Base-by-base conservation (phyloP, 2,329 filamentous ascomycete species). In the Blumeriella jaapii region DNA sequence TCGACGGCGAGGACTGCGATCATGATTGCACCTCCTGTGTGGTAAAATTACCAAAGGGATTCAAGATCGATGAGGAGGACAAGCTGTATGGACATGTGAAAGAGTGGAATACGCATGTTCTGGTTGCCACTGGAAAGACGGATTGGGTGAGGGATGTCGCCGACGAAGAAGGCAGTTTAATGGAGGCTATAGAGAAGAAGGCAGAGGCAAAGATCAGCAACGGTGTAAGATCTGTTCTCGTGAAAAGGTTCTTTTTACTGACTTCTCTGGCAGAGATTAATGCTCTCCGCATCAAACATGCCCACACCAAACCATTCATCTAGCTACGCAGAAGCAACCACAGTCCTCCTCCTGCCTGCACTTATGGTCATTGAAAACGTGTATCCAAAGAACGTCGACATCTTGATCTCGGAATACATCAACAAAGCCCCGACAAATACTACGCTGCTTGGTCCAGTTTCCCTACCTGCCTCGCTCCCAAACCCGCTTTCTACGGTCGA, bases 61-160 rank as follows among this genome's bases (percentile, higher is more conserved):
- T 79, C 61, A 75, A 78, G 53, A 74, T 94, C 36, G 82, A 96
- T 38, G 71, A 80, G 56, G 63, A 68, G 5, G 85, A 94, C 55
- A 65, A 77, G 50, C 62, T 98, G 31, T 96, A 93, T 55, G 91
- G 89, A 1, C 68, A 82, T 40, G 72, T 95, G 44, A 82, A 85
- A 53, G 84, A 77, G 22, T 96, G 85, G 82, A 78, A 74, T 52
- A 91, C 86, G 13, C 91, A 98, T 60, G 56, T 94, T 42, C 64
- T 98, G 19, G 85, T 96, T 11, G 91, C 85, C 15, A 98, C 91
- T n/a, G 84, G 86, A 42, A 94, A 95, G 71, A 71, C 78, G 16
- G 91, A 98, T 60, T 98, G 91, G 91, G 81, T 89, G 54, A 64
- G 83, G 41, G 81, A 93, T 62, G 83, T 94, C 29, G 75, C 73